phyloP scores from a whole-genome alignment of 768 basidiomycete genomes.

The Mycena belliarum region DNA sequence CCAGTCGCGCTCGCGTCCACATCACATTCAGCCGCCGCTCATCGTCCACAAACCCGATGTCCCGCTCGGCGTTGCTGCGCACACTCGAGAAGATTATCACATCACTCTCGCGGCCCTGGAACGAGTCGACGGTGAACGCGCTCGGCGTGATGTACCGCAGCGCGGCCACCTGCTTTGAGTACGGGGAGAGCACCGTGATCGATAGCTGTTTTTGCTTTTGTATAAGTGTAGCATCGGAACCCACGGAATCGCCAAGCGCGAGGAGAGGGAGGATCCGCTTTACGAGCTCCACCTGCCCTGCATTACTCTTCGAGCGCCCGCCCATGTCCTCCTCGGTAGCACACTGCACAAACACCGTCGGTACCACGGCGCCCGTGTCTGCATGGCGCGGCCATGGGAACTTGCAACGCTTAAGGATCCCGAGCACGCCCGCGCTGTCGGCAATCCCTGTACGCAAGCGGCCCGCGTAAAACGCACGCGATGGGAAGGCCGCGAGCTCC shows the following conservation, averaged over 20 bases:
- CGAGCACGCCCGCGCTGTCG: slow-evolving; percentile 37
- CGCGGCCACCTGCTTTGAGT: slow-evolving; percentile 54
- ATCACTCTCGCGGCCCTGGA: slow-evolving; percentile 70
- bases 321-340: slow-evolving; percentile 57
- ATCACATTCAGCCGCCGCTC: slow-evolving; percentile 63
- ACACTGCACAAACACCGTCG: slow-evolving; percentile 62
- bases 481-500: slow-evolving; percentile 62
- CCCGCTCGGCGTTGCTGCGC: slow-evolving; percentile 56
- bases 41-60: slow-evolving; percentile 70
- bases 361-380: slow-evolving; percentile 35
- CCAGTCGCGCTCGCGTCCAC: slow-evolving; percentile 66
- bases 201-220: slow-evolving; percentile 25
- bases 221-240: too few relatives aligned
- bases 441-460: slow-evolving; percentile 48
- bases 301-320: slow-evolving; percentile 61
- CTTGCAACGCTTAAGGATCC: slow-evolving; percentile 36
- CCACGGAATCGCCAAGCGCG: slow-evolving; percentile 23
- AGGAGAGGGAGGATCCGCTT: slow-evolving; percentile 48
- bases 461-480: slow-evolving; percentile 61
- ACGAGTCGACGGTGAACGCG: slow-evolving; percentile 59
- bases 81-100: slow-evolving; percentile 67
- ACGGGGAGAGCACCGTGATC: slow-evolving; percentile 59
- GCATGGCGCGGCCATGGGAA: slow-evolving; percentile 59
- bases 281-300: slow-evolving; percentile 56
- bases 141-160: slow-evolving; percentile 41